Conservation (phyloP, 2,329 filamentous ascomycete species). For the Huntiella abstrusa region DNA sequence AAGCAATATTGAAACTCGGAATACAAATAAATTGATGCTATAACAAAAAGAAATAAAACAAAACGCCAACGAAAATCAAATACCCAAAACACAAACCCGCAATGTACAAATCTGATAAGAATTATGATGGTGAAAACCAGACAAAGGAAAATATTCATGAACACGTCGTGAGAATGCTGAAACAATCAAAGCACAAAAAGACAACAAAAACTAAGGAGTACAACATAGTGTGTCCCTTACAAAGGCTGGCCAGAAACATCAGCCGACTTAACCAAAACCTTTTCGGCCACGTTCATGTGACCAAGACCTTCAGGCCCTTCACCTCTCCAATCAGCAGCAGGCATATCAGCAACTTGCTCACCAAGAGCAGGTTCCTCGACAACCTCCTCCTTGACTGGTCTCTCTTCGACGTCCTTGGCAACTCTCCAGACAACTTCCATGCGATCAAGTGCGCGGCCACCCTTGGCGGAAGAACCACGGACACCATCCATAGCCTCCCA, state of each 20-base stretch:
- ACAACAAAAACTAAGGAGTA: neutral
- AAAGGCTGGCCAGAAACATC: slow-evolving; percentile 20
- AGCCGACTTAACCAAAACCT: slow-evolving; percentile 18
- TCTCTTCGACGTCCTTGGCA: slow-evolving; percentile 11
- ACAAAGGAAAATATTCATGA: slow-evolving; percentile 2
- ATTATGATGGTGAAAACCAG: neutral
- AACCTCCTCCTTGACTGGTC: neutral
- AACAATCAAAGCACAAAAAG: slow-evolving; percentile 1
- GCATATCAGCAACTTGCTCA: slow-evolving; percentile 50
- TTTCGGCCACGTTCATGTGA: too few relatives aligned
- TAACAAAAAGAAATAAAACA: neutral
- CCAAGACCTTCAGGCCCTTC: slow-evolving; percentile 14
- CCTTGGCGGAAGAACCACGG: slow-evolving; percentile 72
- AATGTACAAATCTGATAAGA: neutral
- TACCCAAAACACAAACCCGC: neutral
- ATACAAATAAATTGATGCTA: neutral
- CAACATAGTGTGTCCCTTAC: neutral
- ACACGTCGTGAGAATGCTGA: slow-evolving; percentile 1
- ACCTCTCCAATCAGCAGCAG: slow-evolving; percentile 59
- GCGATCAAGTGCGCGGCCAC: slow-evolving; percentile 61
- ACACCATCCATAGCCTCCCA: slow-evolving; percentile 75
- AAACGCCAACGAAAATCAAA: neutral
- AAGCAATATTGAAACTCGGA: neutral
- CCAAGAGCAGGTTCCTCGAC: slow-evolving; percentile 45
- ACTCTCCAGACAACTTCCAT: slow-evolving; percentile 70